Evolutionary conservation across 2,329 filamentous ascomycete species (phyloP), one percentile per base, ranked within the genome.

Genomic region (Diaporthe citri): DNA sequence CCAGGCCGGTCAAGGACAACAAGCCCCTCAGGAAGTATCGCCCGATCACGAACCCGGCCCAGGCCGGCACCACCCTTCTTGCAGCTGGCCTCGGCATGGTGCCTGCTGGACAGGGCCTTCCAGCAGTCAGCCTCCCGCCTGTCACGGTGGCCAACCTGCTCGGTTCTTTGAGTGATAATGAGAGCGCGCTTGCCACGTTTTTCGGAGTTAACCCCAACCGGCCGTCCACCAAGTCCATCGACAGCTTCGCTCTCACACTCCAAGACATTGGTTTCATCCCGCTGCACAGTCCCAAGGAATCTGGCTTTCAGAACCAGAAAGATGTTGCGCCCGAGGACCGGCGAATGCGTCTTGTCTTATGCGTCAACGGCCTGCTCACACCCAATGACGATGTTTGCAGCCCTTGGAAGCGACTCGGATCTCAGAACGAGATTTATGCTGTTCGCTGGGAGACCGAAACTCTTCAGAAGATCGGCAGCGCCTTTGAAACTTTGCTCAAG

Each of bases 181-280:
- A 93, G 7, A 90, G 97, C 22, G 87, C 95, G 56, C 93, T 98
- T 41, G 96, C 96, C 22, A 91, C 93, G 51, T 86, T 98, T 52
- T 98, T 98, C 80, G 97, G 97, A 12, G 94, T 97, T n/a, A 98
- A 97, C 81, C 94, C 94, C 57, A 92, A 93, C 1, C 91, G 93
- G 48, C 96, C 97, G 88, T 94, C 94, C 0, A 91, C 92, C 71
- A 93, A 95, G 82, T 95, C 96, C 88, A 94, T 98, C 88, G 95
- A 98, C 77, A 88, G 93, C n/a, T 97, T 97, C 82, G 90, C 93
- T 15, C 92, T 92, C 78, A 95, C 98, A 77, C 93, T 98, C 22
- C 92, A 95, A 79, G 96, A 98, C 80, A 97, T 98, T 83, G 95
- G 91, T 0, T 94, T 98, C 79, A 84, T 98, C 15, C 94, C 95